Conservation (phyloP, 1,284 basidiomycete genomes). For the Wolfiporia cocos region DNA sequence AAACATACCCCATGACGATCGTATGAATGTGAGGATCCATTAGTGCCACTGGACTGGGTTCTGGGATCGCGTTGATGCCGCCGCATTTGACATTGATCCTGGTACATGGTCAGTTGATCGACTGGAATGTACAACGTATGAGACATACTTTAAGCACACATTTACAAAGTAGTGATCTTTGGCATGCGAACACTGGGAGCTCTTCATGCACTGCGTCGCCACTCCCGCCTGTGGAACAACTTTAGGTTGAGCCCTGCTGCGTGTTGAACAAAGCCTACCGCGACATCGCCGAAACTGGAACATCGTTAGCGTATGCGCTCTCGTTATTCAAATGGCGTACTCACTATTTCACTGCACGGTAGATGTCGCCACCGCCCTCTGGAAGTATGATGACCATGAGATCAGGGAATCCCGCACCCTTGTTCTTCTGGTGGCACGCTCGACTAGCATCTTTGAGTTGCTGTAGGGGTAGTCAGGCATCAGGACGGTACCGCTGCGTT, state of each 20-base stretch:
- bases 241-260: conserved; percentile 2
- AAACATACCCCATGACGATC: conserved; percentile 56
- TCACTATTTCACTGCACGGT: conserved; percentile 70
- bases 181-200: conserved; percentile 53
- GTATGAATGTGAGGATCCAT: conserved; percentile 65
- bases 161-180: conserved; percentile 74
- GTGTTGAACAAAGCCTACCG: conserved; percentile 29
- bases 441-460: conserved; percentile 44
- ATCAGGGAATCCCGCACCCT: conserved; percentile 34
- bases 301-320: conserved; percentile 2
- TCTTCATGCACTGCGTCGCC: conserved; percentile 69
- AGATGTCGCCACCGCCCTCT: conserved; percentile 69
- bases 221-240: conserved; percentile 49
- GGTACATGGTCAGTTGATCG: not conserved
- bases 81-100: conserved; percentile 80
- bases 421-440: conserved; percentile 34
- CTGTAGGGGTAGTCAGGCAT: conserved; percentile 16
- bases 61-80: conserved; percentile 72
- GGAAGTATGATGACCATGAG: conserved; percentile 66
- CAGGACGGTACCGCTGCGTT: not conserved
- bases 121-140: not conserved
- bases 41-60: conserved; percentile 51
- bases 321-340: conserved; percentile 21
- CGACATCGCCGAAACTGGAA: conserved; percentile 62
- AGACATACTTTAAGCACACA: conserved; percentile 63